These are phyloP conservation scores for Pulveroboletus sp. DNA, from an alignment of 768 basidiomycete species.

Conservation along the genomic window DNA sequence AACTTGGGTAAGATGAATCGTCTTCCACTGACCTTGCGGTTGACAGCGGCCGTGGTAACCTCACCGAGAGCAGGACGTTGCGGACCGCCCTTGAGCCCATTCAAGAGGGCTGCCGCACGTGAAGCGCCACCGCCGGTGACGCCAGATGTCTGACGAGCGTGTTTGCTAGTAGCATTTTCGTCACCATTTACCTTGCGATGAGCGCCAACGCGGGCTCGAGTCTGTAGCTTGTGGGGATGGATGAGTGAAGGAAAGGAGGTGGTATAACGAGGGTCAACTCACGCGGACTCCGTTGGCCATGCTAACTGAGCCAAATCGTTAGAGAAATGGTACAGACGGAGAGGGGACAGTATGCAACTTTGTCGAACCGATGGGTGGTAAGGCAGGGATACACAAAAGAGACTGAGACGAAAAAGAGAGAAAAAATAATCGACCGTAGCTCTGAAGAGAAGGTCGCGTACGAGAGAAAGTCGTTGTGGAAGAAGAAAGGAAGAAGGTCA, in stretches of 20 bases:
- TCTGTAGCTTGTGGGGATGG: conserved; percentile 46
- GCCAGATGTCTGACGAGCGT: conserved; percentile 58
- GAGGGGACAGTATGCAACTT: conserved; percentile 8
- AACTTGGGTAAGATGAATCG: neutral
- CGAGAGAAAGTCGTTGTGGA: conserved; percentile 16
- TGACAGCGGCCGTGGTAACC: conserved; percentile 73
- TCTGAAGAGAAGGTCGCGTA: conserved; percentile 23
- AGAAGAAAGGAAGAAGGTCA: conserved; percentile 20
- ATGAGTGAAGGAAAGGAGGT: neutral
- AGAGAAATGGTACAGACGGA: conserved; percentile 23
- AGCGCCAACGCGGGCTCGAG: conserved; percentile 58
- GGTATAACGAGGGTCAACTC: conserved; percentile 20
- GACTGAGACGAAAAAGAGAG: conserved; percentile 33
- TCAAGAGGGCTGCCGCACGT: conserved; percentile 42
- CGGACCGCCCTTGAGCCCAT: conserved; percentile 47
- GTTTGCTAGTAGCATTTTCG: conserved; percentile 71
- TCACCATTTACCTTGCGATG: conserved; percentile 68
- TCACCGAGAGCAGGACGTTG: conserved; percentile 76
- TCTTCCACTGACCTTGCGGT: conserved; percentile 57
- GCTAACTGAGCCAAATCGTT: conserved; percentile 12
- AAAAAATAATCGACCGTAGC: conserved; percentile 22
- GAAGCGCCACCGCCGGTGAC: conserved; percentile 41
- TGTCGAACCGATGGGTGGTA: conserved; percentile 5
- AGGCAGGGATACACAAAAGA: conserved; percentile 20
- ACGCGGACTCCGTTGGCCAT: conserved; percentile 66